Conservation (phyloP, 2,329 filamentous ascomycete species). For the Ophiostoma ips region DNA sequence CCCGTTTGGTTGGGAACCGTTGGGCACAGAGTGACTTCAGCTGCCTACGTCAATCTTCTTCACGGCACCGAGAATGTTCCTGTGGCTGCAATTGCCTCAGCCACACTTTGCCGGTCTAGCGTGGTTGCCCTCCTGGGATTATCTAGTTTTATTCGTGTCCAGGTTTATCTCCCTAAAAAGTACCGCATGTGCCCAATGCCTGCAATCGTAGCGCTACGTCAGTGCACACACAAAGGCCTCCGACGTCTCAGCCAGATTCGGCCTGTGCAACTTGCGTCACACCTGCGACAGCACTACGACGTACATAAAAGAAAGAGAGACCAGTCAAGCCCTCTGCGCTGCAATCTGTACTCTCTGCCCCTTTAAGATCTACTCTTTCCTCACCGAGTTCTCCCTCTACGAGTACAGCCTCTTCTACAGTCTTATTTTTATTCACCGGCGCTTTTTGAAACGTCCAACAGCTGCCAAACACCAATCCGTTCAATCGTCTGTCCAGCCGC, state of each 20-base stretch:
- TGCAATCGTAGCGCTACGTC: background rate
- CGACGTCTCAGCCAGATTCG: no score
- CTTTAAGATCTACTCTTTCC: background rate
- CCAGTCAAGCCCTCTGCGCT: background rate
- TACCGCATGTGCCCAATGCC: background rate
- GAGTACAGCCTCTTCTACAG: background rate
- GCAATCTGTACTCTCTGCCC: no score
- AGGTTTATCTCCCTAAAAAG: background rate
- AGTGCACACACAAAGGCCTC: constrained; percentile 4
- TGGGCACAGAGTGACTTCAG: no score
- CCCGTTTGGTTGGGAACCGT: no score
- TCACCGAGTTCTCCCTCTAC: background rate
- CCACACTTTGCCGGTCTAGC: constrained; percentile 3
- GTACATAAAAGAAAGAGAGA: background rate
- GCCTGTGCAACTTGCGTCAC: no score
- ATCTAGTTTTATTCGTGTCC: background rate
- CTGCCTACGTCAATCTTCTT: background rate
- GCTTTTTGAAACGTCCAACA: constrained; percentile 13
- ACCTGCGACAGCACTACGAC: background rate
- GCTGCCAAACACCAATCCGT: constrained; percentile 6
- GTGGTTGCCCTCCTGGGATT: background rate
- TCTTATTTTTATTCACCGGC: background rate
- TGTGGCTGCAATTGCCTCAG: background rate
- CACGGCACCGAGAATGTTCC: background rate
- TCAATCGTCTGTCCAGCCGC: constrained; percentile 5